Conservation (phyloP, 2,329 filamentous ascomycete species). For the Colletotrichum graminicola region DNA sequence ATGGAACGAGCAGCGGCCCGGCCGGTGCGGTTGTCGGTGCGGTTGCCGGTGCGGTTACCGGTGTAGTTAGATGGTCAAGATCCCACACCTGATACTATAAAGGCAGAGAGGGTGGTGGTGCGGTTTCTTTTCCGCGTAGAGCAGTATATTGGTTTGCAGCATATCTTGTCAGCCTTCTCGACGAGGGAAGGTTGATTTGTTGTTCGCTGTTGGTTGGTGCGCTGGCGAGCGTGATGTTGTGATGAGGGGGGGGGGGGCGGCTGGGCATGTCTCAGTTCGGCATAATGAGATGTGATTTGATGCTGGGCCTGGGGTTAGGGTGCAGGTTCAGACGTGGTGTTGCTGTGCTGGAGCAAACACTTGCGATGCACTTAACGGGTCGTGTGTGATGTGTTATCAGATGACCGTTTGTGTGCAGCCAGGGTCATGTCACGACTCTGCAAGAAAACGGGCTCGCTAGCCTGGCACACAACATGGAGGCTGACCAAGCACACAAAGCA, state of each 20-base stretch:
- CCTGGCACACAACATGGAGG: conserved; percentile 5
- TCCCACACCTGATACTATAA: neutral
- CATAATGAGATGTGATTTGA: conserved; percentile 12
- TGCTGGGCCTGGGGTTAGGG: neutral
- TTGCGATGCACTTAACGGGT: conserved; percentile 33
- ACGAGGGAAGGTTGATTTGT: conserved; percentile 40
- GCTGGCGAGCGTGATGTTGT: conserved; percentile 14
- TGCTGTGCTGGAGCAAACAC: conserved; percentile 3
- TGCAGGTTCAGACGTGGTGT: conserved; percentile 4
- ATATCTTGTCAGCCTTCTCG: conserved; percentile 41
- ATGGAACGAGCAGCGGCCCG: neutral
- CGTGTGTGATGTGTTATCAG: conserved; percentile 34
- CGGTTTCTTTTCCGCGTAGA: neutral
- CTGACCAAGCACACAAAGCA: neutral
- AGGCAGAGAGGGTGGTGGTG: too few relatives aligned
- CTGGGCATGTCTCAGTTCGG: conserved; percentile 25
- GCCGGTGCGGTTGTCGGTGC: neutral
- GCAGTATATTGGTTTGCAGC: conserved; percentile 28
- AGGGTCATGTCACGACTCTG: neutral
- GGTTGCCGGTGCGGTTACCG: neutral
- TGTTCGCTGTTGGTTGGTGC: conserved; percentile 30
- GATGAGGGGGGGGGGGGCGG: conserved; percentile 4
- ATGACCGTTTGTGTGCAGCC: conserved; percentile 34
- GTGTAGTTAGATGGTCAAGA: conserved; percentile 12
- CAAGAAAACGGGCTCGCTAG: conserved; percentile 7